phyloP scores from a whole-genome alignment of 2,329 filamentous ascomycete genomes.

The Fusarium sp. region DNA sequence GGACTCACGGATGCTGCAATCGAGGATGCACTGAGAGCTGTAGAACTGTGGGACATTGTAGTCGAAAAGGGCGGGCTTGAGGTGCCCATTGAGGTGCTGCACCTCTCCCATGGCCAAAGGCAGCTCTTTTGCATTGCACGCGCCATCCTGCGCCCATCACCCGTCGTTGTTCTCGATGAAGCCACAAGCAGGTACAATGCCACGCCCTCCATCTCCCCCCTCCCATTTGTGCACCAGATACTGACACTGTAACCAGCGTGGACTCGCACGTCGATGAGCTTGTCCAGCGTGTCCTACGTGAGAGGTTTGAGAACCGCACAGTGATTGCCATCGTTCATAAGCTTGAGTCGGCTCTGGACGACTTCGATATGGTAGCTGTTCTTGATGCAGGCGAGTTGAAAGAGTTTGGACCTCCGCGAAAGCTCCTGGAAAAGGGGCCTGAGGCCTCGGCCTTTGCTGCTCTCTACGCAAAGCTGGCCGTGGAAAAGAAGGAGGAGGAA shows the following conservation, averaged over 20 bases:
- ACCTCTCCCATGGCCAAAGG: constrained; percentile 59
- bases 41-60: constrained; percentile 58
- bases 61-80: constrained; percentile 53
- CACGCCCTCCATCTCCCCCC: neutral
- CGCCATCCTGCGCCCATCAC: constrained; percentile 54
- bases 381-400: constrained; percentile 36
- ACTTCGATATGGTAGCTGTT: constrained; percentile 37
- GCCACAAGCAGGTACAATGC: constrained; percentile 52
- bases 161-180: constrained; percentile 57
- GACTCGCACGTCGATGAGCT: constrained; percentile 33
- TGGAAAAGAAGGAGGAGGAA: neutral
- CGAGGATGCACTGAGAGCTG: constrained; percentile 56
- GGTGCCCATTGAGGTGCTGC: constrained; percentile 46
- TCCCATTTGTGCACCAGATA: neutral
- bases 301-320: constrained; percentile 39
- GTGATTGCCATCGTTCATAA: constrained; percentile 45
- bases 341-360: constrained; percentile 34
- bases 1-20: constrained; percentile 55
- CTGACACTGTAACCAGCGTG: constrained; percentile 21
- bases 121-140: constrained; percentile 63
- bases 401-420: constrained; percentile 36
- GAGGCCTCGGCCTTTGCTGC: constrained; percentile 24
- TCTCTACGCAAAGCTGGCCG: constrained; percentile 12
- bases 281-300: constrained; percentile 24
- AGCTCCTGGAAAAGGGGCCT: constrained; percentile 23